These are phyloP conservation scores for Aspergillus arachidicola DNA, from an alignment of 2,329 filamentous ascomycete genomes.

Conservation along the genomic window DNA sequence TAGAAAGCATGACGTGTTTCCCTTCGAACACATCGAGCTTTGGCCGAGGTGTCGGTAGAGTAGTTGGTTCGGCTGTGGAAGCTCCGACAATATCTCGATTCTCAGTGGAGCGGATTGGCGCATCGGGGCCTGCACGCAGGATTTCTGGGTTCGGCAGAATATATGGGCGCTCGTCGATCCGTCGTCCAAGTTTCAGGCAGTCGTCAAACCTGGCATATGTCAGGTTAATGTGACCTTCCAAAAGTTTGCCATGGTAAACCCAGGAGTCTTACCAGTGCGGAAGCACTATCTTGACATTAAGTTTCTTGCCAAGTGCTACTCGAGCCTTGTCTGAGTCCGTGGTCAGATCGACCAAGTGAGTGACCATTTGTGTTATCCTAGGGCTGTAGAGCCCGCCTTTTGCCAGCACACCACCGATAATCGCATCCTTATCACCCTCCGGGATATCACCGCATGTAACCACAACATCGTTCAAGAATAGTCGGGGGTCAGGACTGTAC, in stretches of 20 bases:
- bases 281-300: slow-evolving; percentile 79
- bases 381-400: slow-evolving; percentile 82
- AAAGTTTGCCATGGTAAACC: neutral
- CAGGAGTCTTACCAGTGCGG: slow-evolving; percentile 75
- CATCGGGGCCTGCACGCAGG: slow-evolving; percentile 61
- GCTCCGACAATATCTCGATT: slow-evolving; percentile 70
- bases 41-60: slow-evolving; percentile 44
- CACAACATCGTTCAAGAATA: slow-evolving; percentile 85
- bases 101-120: slow-evolving; percentile 58
- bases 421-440: slow-evolving; percentile 83
- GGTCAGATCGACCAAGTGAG: slow-evolving; percentile 83
- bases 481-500: slow-evolving; percentile 84
- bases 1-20: slow-evolving; percentile 75
- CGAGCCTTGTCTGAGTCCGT: slow-evolving; percentile 69
- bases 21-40: slow-evolving; percentile 74
- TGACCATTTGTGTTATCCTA: slow-evolving; percentile 72
- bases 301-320: slow-evolving; percentile 63
- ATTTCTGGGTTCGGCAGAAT: slow-evolving; percentile 83
- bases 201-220: slow-evolving; percentile 79
- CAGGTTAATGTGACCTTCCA: neutral
- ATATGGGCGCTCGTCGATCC: slow-evolving; percentile 88
- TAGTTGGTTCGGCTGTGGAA: slow-evolving; percentile 54
- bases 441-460: slow-evolving; percentile 85
- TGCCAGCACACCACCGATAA: slow-evolving; percentile 84
- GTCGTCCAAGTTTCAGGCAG: slow-evolving; percentile 87